Evolutionary conservation across 805 yeast genomes (phyloP), one percentile per base, ranked within the genome.

Genomic region (Candida jianshihensis): DNA sequence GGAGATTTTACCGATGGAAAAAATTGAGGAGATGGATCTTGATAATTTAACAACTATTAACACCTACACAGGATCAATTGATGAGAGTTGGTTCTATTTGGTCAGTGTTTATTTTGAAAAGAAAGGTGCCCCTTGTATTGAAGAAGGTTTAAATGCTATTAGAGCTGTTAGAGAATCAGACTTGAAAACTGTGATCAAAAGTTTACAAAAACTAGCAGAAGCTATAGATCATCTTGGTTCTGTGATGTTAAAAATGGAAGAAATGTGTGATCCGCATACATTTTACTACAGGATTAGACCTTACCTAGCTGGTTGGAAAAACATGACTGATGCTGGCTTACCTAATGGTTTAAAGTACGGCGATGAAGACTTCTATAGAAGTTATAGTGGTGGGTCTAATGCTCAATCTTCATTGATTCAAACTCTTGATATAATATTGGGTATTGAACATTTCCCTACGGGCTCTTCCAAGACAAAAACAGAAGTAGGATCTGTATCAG

Each of bases 401-500:
- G 97, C 96, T 1, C 97, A 89, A 60, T 78, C 89, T 32, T 85
- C 96, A 3, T 66, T 89, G 49, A 83, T 90, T 43, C 97, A 89
- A 60, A 80, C 87, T 19, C 65, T 89, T 42, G 97, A 89, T 54
- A 72, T 85, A 19, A 57, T 87, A 14, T 66, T 89, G 28, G 76
- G 76, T 33, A 82, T 89, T 13, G 78, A 78, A 40, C 97, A 89
- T 57, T 71, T 69, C 43, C 79, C 95, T 5, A 78, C 90, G 2
- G 96, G 95, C 4, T 69, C 70, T 37, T 59, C 80, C 38, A 50
- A 66, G 63, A 62, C 35, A 37, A 45, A 34, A 33, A 12, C 26
- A 24, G 35, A 26, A n/a, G 41, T 36, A 13, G 42, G 43, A 20
- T 41, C 54, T 1, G 41, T 54, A 3, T 55, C 61, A 14, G 52